Evolutionary conservation across 441 rosid genomes (phyloP), one percentile per base, ranked within the genome.

Genomic region (Bruguiera hainesii): DNA sequence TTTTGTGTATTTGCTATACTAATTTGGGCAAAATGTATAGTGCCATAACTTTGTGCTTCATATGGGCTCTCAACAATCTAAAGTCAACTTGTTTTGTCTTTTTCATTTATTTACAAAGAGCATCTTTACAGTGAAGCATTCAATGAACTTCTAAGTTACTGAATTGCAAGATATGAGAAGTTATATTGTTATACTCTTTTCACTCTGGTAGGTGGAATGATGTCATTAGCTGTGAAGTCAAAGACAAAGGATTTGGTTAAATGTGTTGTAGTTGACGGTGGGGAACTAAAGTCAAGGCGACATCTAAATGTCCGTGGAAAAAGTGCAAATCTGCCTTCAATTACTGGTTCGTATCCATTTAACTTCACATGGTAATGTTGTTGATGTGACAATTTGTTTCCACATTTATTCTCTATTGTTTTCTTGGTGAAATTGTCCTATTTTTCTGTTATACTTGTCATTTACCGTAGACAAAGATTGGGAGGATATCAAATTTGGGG

Each of bases 401-500:
- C 35, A 60, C 28, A 55, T 31, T 50, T 53, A 8, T 29, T 7
- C 50, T 48, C 53, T 70, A 19, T 49, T 55, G 31, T 33, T 37
- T 59, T 63, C 28, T 7, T 48, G 59, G 46, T 25, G 63, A 57
- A 10, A 72, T n/a, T 59, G 61, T 21, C 63, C 42, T 64, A 58
- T 76, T 25, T 72, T 26, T 55, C 19, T 18, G 46, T 35, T 60
- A 48, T 56, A 23, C 62, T 5, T 65, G 53, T 66, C 75, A 58
- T 53, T 33, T 31, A 35, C 63, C 33, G 61, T 84, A 93, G 98
- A 89, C 68, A 93, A 89, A 78, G 97, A 93, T 80, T 93, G 98
- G 97, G 98, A 89, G 79, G 98, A 93, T 78, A 93, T 93, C 53
- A 93, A 91, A 77, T 93, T 93, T 74, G 97, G 98, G 65, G 95